These are phyloP conservation scores for Solanum peruvianum DNA, from an alignment of 257 asterid genomes.

Conservation along the genomic window DNA sequence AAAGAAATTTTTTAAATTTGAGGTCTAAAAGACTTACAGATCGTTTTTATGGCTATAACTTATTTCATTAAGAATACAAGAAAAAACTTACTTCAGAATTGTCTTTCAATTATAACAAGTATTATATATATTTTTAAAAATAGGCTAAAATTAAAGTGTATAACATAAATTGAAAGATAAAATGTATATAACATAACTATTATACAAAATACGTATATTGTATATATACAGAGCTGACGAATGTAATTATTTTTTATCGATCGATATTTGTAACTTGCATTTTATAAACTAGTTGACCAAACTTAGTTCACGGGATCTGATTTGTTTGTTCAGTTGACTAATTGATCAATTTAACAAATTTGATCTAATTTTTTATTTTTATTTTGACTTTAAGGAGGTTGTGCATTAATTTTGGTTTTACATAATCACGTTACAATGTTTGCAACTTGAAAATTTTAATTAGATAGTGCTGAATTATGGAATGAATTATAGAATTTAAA, in stretches of 20 bases:
- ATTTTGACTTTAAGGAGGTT: background rate
- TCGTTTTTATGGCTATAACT: no score
- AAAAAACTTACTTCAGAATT: no score
- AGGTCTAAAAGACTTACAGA: no score
- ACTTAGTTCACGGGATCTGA: background rate
- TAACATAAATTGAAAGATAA: no score
- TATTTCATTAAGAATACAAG: no score
- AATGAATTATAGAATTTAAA: background rate
- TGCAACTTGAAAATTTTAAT: background rate
- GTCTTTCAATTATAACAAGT: no score
- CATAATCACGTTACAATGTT: background rate
- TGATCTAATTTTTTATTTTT: background rate
- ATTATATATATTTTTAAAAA: no score
- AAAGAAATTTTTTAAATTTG: no score
- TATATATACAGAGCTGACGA: background rate
- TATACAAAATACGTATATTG: no score
- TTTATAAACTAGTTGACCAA: background rate
- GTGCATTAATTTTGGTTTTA: background rate
- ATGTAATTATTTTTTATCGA: background rate
- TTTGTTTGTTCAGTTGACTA: background rate
- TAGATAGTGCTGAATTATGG: background rate
- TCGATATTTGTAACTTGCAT: background rate
- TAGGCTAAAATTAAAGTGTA: no score
- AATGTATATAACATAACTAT: no score
- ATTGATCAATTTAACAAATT: background rate